Evolutionary conservation across 139 green algal species (phyloP), one percentile per base, ranked within the genome.

Genomic region (Chlorokybus atmophyticus): DNA sequence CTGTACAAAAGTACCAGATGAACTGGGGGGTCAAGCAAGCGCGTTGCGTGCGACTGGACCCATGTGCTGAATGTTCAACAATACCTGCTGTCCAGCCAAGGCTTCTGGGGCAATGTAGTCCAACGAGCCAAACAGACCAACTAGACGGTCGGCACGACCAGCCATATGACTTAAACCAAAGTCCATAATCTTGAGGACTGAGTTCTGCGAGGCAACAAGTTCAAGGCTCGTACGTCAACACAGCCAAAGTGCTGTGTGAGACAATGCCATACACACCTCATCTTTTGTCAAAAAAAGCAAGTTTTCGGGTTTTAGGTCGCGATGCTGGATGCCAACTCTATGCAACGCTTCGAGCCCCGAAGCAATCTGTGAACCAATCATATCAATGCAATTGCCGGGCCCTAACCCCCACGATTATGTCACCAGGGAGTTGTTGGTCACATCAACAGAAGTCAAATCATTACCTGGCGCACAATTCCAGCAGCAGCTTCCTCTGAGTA

Each of bases 121-220:
- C 17, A 71, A 42, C 23, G 55, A 62, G 51, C 62, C 68, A 60
- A 72, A 72, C 6, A 66, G 40, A 3, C 55, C 58, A 14, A 31
- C 29, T 4, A 67, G 31, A n/a, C 32, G 41, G 32, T 50, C 41
- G 7, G 40, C 55, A 24, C 23, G 24, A 17, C 52, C 57, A 17
- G 49, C 32, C 24, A 76, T 55, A 3, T 60, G 28, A 35, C 59
- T 68, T 29, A 95, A 71, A 4, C 87, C 87, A 73, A 95, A 95
- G 68, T 95, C 87, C 23, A 86, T 94, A 41, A 88, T 78, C 75
- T 94, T 94, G 40, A 98, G 75, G 53, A 78, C 59, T 0, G 82
- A 51, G 7, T 75, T n/a, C n/a, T n/a, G n/a, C n/a, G n/a, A n/a
- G n/a, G n/a, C n/a, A n/a, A n/a, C n/a, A n/a, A n/a, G n/a, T n/a